Base-by-base conservation (phyloP, 2,329 filamentous ascomycete genomes). In the Ophiocordyceps australis region DNA sequence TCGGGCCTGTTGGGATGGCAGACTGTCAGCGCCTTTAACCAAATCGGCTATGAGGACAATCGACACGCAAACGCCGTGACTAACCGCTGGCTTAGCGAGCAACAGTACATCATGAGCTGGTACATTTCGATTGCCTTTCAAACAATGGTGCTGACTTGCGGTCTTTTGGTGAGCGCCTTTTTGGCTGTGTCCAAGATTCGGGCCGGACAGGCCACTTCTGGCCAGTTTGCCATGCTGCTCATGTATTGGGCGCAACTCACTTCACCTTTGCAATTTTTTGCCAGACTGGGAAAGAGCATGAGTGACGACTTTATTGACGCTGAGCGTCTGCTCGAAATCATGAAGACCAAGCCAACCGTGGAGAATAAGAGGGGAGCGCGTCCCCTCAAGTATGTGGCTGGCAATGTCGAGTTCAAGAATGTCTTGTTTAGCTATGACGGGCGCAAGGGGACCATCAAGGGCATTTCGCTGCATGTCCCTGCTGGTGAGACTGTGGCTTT, bases 241-340 rank as follows among this genome's bases (percentile, higher is more conserved):
- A 74, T 73, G 27, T 82, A 81, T 45, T 79, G 79, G 74, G 63
- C 65, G 12, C 75, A 81, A 39, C 57, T 82, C 20, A 74, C 75
- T 23, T 62, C 65, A 3, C 76, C 76, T 3, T 57, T 82, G 27
- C 72, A 72, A 35, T 80, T 77, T 46, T 80, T 82, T 40, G 61
- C 65, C 6, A 50, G 52, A 12, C 47, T 71, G 16, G 64, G 66
- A 6, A 65, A 63, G 38, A 60, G 47, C 25, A 57, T 72, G 32
- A 65, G 63, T 29, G 55, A 59, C 32, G 58, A 67, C 29, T 52
- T 72, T 19, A 62, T 71, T 23, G 56, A 68, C 29, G 65, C 65
- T 5, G 63, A 72, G 39, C 55, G 62, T 14, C 51, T 72, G 14
- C 45, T 71, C 11, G 62, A 65, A 29, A 56, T 72, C 23, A 66